phyloP scores from a whole-genome alignment of 331 rosid species.

The Rhamnella rubrinervis region DNA sequence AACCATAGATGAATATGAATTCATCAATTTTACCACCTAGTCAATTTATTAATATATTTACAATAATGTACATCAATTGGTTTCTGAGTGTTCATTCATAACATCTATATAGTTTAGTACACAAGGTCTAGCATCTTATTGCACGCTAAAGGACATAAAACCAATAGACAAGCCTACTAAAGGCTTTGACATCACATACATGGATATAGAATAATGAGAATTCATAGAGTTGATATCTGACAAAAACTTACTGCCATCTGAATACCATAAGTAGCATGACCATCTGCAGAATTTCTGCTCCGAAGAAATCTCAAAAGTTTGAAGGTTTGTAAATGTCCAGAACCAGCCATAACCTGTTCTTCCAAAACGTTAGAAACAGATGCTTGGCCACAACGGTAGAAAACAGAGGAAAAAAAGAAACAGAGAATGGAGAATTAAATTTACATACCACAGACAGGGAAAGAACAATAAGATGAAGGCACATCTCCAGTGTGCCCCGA shows the following conservation, averaged over 20 bases:
- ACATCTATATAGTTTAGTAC: not conserved
- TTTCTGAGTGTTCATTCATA: too few relatives aligned
- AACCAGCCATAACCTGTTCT: constrained; percentile 95
- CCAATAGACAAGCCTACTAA: constrained; percentile 3
- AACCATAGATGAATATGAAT: constrained; percentile 6
- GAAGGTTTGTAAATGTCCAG: constrained; percentile 93
- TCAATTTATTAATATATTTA: not conserved
- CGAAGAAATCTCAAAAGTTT: constrained; percentile 83
- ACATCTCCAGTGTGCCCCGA: constrained; percentile 85
- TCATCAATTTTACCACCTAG: not conserved
- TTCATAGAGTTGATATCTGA: not conserved
- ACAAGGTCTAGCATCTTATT: not conserved
- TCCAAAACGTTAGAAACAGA: constrained; percentile 31
- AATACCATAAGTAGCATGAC: constrained; percentile 84
- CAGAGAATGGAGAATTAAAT: constrained; percentile 4
- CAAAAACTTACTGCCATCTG: constrained; percentile 94
- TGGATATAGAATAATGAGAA: not conserved
- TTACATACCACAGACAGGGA: constrained; percentile 81
- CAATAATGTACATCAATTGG: not conserved
- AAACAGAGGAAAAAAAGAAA: constrained; percentile 1
- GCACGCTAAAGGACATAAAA: not conserved
- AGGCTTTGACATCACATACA: not conserved
- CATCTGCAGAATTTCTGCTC: constrained; percentile 90
- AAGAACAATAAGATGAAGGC: constrained; percentile 90
- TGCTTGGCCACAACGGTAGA: constrained; percentile 8